These are phyloP conservation scores for Linnemannia elongata DNA, from an alignment of 192 early-diverging fungal species.

Conservation along the genomic window DNA sequence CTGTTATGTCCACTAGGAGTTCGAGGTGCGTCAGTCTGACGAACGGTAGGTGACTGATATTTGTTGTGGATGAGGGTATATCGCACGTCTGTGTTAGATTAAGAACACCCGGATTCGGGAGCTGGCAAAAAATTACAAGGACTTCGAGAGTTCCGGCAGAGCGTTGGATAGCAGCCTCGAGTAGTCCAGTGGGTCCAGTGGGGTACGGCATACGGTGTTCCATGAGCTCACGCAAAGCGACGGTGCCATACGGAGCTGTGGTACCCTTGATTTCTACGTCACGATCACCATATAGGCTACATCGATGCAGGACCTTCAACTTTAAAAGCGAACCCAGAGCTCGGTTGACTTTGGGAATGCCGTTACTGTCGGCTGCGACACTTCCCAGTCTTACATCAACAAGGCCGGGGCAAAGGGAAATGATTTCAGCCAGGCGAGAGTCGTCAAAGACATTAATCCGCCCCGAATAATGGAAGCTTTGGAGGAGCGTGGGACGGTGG, in stretches of 20 bases:
- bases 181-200: neutral
- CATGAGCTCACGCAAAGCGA: neutral
- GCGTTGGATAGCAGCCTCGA: neutral
- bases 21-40: neutral
- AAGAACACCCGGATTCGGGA: neutral
- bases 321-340: neutral
- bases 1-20: neutral
- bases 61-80: too few species aligned
- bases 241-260: neutral
- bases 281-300: neutral
- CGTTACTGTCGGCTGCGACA: fast-evolving
- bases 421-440: neutral
- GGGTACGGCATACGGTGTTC: neutral
- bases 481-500: neutral
- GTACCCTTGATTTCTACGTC: neutral
- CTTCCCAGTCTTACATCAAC: neutral
- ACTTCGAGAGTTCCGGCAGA: neutral
- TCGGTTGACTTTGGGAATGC: neutral
- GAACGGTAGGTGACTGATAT: neutral
- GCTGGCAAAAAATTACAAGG: neutral
- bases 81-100: neutral
- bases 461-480: neutral
- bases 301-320: neutral
- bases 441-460: neutral
- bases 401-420: neutral